These are phyloP conservation scores for Coelastrella sp. DNA, from an alignment of 139 green algal genomes.

Conservation along the genomic window DNA sequence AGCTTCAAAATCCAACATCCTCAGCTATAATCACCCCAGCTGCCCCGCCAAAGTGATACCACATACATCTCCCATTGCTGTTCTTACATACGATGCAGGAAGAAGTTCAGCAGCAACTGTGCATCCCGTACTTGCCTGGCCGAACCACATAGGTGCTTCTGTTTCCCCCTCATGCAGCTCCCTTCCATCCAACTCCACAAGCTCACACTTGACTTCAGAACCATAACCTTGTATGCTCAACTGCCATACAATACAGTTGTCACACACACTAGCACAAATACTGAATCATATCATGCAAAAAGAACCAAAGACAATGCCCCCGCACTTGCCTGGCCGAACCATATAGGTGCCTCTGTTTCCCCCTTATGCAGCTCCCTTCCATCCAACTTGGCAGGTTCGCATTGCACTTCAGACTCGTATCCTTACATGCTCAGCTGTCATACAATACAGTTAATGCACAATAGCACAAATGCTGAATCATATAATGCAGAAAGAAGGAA, in stretches of 20 bases:
- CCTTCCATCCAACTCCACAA: slow-evolving; percentile 56
- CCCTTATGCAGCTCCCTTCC: slow-evolving; percentile 37
- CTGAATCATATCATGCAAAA: too few species aligned
- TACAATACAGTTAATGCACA: slow-evolving; percentile 41
- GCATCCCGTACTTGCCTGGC: slow-evolving; percentile 58
- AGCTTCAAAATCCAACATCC: too few species aligned
- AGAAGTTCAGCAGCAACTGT: too few species aligned
- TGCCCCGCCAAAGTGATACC: too few species aligned
- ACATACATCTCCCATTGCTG: too few species aligned
- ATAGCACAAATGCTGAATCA: too few species aligned
- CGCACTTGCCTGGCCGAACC: slow-evolving; percentile 67
- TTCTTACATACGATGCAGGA: too few species aligned
- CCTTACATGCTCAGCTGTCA: slow-evolving; percentile 55
- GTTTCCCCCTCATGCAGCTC: slow-evolving; percentile 41
- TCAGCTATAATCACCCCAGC: too few species aligned
- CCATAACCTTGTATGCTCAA: slow-evolving; percentile 57
- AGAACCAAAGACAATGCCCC: too few species aligned
- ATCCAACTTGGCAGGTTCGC: slow-evolving; percentile 58
- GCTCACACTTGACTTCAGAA: slow-evolving; percentile 56
- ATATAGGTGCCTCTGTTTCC: slow-evolving; percentile 54
- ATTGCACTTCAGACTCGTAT: slow-evolving; percentile 54
- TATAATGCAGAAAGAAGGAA: too few species aligned
- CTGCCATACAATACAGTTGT: slow-evolving; percentile 71
- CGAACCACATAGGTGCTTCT: slow-evolving; percentile 64
- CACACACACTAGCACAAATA: slow-evolving; percentile 73